Conservation (phyloP, 257 asterid species). For the Salvia splendens region DNA sequence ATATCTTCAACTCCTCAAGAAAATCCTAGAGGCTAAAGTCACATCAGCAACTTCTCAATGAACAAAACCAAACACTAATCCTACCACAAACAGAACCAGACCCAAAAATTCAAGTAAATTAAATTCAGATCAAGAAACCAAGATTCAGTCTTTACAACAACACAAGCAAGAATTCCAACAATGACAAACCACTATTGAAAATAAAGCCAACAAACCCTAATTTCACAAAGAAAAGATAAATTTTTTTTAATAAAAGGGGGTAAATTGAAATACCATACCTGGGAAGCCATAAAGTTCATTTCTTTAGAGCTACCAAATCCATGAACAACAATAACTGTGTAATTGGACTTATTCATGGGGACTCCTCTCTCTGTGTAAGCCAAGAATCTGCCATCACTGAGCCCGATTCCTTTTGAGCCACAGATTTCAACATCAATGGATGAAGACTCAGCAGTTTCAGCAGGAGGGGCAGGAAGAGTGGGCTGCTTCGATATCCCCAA, state of each 20-base stretch:
- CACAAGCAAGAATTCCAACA: background rate
- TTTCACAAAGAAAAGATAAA: background rate
- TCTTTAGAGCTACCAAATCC: constrained; percentile 93
- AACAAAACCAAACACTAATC: background rate
- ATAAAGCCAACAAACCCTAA: constrained; percentile 5
- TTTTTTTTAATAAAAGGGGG: background rate
- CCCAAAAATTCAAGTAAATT: too few relatives aligned
- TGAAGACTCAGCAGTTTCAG: constrained; percentile 43
- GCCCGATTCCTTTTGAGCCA: constrained; percentile 51
- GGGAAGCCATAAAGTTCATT: constrained; percentile 78
- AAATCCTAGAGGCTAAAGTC: constrained; percentile 56
- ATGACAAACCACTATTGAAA: background rate
- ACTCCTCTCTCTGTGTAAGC: constrained; percentile 87
- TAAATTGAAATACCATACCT: constrained; percentile 42
- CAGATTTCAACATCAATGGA: constrained; percentile 30
- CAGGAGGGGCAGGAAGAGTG: constrained; percentile 45
- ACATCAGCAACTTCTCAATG: constrained; percentile 34
- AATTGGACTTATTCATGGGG: constrained; percentile 61
- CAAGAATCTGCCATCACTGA: constrained; percentile 80
- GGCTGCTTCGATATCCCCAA: constrained; percentile 66
- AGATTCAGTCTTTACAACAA: background rate
- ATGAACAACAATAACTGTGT: constrained; percentile 71
- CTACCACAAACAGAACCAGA: background rate
- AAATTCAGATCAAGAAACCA: background rate
- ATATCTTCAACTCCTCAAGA: constrained; percentile 63